A percentile compares a stretch with the other conserved stretches of the same genome.
phyloP scores from a whole-genome alignment of 495 filamentous ascomycete species.

The Xylaria curta region DNA sequence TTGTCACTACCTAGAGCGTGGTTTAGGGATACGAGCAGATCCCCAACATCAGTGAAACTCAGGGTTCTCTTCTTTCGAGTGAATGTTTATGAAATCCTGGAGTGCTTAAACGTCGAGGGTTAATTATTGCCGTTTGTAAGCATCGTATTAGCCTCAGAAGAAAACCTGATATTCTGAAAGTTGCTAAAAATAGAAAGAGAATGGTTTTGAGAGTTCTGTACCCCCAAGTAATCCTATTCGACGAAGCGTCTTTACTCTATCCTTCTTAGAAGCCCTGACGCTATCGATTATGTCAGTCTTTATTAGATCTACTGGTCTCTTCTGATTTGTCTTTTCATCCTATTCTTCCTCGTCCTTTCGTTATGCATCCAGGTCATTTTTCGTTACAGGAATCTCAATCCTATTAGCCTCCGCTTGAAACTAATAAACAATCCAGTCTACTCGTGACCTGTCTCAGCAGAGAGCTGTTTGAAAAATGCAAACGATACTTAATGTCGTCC shows the following conservation, averaged over 20 bases:
- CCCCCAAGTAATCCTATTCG: too few relatives aligned
- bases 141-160: too few relatives aligned
- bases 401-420: slow-evolving; percentile 11
- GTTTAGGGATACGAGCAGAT: slow-evolving; percentile 34
- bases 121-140: too few relatives aligned
- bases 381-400: slow-evolving; percentile 1
- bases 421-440: slow-evolving; percentile 38
- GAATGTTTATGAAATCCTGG: too few relatives aligned
- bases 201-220: too few relatives aligned
- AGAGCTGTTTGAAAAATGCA: slow-evolving; percentile 36
- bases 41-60: too few relatives aligned
- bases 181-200: too few relatives aligned
- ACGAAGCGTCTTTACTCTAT: too few relatives aligned
- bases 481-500: slow-evolving; percentile 34
- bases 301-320: not conserved
- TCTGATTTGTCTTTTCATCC: not conserved
- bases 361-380: not conserved
- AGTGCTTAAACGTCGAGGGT: too few relatives aligned
- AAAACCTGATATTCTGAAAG: too few relatives aligned
- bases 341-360: not conserved
- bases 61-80: too few relatives aligned
- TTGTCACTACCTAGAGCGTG: slow-evolving; percentile 30
- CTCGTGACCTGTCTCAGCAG: slow-evolving; percentile 30
- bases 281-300: slow-evolving; percentile 5
- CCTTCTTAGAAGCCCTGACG: not conserved